Base-by-base conservation (phyloP, 768 basidiomycete genomes). In the Pleurotus citrinopileatus region DNA sequence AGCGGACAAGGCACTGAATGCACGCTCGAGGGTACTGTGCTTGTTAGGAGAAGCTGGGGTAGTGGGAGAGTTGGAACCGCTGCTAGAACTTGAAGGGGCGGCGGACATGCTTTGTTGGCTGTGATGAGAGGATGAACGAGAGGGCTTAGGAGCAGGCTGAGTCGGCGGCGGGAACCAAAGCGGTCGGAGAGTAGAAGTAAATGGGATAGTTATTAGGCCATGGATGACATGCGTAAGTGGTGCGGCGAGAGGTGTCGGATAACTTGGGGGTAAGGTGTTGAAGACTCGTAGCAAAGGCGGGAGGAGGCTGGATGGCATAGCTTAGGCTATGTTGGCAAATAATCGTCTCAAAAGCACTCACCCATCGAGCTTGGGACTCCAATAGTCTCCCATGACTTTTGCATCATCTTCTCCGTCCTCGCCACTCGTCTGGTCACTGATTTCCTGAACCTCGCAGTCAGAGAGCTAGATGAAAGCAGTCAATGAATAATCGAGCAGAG, bases 211-310 rank as follows among this genome's bases (percentile, higher is more conserved):
- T 56, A 95, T 89, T 42, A 97, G 78, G 8, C 83, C 74, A 63
- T 97, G 91, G 36, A 96, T 86, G 51, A 86, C 77, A 57, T 96
- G 89, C 1, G 89, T 85, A 28, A 97, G 69, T 0, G 94, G 92
- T 0, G 86, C 69, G 0, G 82, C 72, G 32, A 96, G 72, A 2
- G 91, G 92, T 2, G 73, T 75, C 8, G 79, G 78, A 48, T 80
- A 83, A 4, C 80, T 75, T 3, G 79, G 76, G 0, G 88, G 83
- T 20, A 89, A 76, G n/a, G 75, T 62, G 57, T 82, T 77, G 67
- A 94, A 89, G 4, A 83, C 76, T 26, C 83, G 81, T 34, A 95
- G 73, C 20, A 93, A 76, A 1, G 89, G 82, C 6, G 82, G 74
- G 17, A 96, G 76, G 15, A 96, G 69, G 5, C 91, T 90, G 64